Evolutionary conservation across 2,329 filamentous ascomycete genomes (phyloP).

Genomic region (Pseudogymnoascus sp.): DNA sequence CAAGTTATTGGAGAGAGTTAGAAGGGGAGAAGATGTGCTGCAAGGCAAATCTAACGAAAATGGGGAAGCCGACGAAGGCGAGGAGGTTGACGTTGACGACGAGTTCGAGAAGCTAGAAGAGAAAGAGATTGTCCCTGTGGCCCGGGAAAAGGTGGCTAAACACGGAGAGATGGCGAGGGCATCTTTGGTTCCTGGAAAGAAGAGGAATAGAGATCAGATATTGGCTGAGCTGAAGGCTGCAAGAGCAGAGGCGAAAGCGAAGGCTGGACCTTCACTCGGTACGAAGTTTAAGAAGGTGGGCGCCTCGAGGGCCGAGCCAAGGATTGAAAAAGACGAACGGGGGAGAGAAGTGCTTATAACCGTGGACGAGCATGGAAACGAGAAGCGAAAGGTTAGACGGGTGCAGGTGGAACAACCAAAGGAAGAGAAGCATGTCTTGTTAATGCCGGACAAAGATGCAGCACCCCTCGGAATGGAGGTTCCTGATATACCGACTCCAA

Average conservation of each 20-base stretch:
- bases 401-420: constrained; percentile 35
- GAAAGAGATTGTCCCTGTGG: constrained; percentile 45
- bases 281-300: constrained; percentile 59
- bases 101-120: constrained; percentile 54
- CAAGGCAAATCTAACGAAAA: constrained; percentile 22
- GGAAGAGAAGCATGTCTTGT: constrained; percentile 34
- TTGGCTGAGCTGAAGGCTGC: constrained; percentile 58
- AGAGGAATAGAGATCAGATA: constrained; percentile 58
- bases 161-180: constrained; percentile 53
- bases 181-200: constrained; percentile 46
- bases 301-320: constrained; percentile 43
- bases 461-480: constrained; percentile 59
- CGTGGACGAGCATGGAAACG: constrained; percentile 57
- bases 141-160: constrained; percentile 41
- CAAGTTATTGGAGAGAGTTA: constrained; percentile 63
- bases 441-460: constrained; percentile 45
- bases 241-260: constrained; percentile 48
- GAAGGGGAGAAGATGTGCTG: constrained; percentile 58
- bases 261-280: constrained; percentile 44
- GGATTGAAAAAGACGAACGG: constrained; percentile 53
- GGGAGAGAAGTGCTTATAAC: constrained; percentile 58
- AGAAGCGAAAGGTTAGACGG: constrained; percentile 57
- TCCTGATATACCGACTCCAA: constrained; percentile 44
- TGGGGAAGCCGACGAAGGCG: constrained; percentile 16
- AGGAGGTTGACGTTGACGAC: constrained; percentile 50